Conservation (phyloP, 2,329 filamentous ascomycete species). For the Plectosphaerella cucumerina region DNA sequence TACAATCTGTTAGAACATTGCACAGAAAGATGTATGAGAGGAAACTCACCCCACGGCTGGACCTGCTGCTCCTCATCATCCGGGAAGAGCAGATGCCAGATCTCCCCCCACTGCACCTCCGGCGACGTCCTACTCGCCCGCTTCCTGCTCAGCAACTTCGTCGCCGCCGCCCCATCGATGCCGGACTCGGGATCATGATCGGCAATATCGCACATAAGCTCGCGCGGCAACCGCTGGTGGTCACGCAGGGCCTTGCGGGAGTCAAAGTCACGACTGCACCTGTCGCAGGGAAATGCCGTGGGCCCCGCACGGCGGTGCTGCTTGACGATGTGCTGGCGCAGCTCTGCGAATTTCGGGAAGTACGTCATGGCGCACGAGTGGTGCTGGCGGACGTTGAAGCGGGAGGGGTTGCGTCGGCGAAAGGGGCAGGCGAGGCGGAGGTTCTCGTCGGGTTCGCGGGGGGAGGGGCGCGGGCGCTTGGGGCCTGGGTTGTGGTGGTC, state of each 20-base stretch:
- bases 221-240: constrained; percentile 33
- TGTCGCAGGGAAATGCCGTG: constrained; percentile 33
- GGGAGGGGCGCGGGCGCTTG: constrained; percentile 26
- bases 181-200: constrained; percentile 35
- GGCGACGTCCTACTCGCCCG: constrained; percentile 31
- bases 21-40: not conserved
- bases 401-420: constrained; percentile 37
- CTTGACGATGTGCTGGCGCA: constrained; percentile 36
- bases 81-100: constrained; percentile 37
- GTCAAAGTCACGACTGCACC: constrained; percentile 33
- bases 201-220: constrained; percentile 35
- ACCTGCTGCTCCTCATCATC: constrained; percentile 31
- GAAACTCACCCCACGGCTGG: constrained; percentile 21
- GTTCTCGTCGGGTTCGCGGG: constrained; percentile 29
- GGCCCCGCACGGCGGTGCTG: constrained; percentile 37
- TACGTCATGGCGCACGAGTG: constrained; percentile 39
- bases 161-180: constrained; percentile 34
- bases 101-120: constrained; percentile 34
- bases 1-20: constrained; percentile 11
- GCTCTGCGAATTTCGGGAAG: constrained; percentile 35
- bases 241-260: constrained; percentile 33
- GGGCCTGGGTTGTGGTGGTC: constrained; percentile 20
- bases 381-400: constrained; percentile 42
- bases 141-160: constrained; percentile 34
- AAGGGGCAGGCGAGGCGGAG: constrained; percentile 38